Conservation (phyloP, 2,329 filamentous ascomycete species). For the Aspergillus brunneoviolaceus region DNA sequence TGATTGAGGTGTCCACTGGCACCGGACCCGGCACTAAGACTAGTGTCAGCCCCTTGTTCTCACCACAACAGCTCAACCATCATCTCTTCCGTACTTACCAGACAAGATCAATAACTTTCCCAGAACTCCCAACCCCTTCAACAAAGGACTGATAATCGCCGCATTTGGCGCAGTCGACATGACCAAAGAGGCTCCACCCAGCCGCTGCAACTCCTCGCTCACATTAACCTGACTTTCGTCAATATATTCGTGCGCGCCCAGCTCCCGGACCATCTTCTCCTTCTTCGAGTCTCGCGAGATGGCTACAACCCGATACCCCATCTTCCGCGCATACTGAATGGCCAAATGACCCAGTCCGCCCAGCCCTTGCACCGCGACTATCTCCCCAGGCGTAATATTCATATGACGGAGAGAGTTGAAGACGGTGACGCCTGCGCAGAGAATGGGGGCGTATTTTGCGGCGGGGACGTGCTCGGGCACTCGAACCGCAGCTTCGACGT, state of each 20-base stretch:
- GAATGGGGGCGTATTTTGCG: conserved; percentile 47
- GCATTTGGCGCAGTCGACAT: conserved; percentile 40
- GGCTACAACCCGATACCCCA: conserved; percentile 55
- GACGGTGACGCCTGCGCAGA: conserved; percentile 54
- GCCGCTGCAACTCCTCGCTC: conserved; percentile 32
- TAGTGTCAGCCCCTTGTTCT: neutral
- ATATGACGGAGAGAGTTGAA: conserved; percentile 52
- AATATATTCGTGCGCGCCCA: conserved; percentile 60
- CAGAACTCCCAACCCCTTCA: conserved; percentile 35
- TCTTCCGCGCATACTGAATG: conserved; percentile 53
- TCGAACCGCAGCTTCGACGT: conserved; percentile 43
- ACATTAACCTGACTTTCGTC: conserved; percentile 34
- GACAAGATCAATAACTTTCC: conserved; percentile 40
- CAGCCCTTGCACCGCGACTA: conserved; percentile 54
- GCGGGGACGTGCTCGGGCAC: conserved; percentile 50
- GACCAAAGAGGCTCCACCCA: conserved; percentile 39
- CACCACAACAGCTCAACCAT: neutral
- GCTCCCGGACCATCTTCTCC: conserved; percentile 53
- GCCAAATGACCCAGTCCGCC: conserved; percentile 56
- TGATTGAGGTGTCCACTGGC: conserved; percentile 12
- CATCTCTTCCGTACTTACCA: conserved; percentile 21
- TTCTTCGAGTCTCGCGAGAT: conserved; percentile 52
- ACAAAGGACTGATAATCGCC: conserved; percentile 34
- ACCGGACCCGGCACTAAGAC: conserved; percentile 15
- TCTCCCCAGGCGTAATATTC: conserved; percentile 46